Percentiles rank a stretch among this genome's conserved stretches.
Evolutionary conservation across 164 flowering plant species (phyloP).

Genomic region (Chimonanthus salicifolius): DNA sequence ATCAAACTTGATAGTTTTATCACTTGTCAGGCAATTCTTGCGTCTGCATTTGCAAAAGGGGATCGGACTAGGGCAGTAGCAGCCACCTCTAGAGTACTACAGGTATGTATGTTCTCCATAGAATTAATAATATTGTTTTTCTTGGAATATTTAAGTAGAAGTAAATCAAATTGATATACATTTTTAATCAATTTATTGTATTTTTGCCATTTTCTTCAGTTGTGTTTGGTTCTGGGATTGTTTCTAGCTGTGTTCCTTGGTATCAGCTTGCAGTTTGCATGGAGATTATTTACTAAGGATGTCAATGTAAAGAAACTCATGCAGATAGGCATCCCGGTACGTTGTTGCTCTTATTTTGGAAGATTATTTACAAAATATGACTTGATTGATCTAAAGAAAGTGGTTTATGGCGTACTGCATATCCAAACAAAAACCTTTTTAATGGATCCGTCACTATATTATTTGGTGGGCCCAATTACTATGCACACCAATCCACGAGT

Average conservation of each 20-base stretch:
- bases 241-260: constrained; percentile 53
- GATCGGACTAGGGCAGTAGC: constrained; percentile 57
- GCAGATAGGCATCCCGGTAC: constrained; percentile 68
- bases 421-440: too few species aligned
- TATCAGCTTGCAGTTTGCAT: constrained; percentile 58
- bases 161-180: not conserved
- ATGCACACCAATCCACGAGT: not conserved
- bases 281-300: constrained; percentile 58
- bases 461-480: not conserved
- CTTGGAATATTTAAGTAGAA: not conserved
- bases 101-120: constrained; percentile 33
- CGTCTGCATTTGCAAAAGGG: constrained; percentile 74
- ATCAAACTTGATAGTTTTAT: not conserved
- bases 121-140: not conserved
- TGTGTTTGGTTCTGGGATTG: constrained; percentile 65
- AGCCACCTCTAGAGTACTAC: constrained; percentile 70
- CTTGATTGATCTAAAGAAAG: too few species aligned
- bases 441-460: too few species aligned
- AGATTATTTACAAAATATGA: not conserved
- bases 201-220: constrained; percentile 35
- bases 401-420: too few species aligned
- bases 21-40: constrained; percentile 69
- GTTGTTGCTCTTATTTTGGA: constrained; percentile 1
- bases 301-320: constrained; percentile 51
- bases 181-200: not conserved